Percentiles rank a stretch among this genome's conserved stretches.
Evolutionary conservation across 2,329 filamentous ascomycete species (phyloP).

Genomic region (Phoma sp.): DNA sequence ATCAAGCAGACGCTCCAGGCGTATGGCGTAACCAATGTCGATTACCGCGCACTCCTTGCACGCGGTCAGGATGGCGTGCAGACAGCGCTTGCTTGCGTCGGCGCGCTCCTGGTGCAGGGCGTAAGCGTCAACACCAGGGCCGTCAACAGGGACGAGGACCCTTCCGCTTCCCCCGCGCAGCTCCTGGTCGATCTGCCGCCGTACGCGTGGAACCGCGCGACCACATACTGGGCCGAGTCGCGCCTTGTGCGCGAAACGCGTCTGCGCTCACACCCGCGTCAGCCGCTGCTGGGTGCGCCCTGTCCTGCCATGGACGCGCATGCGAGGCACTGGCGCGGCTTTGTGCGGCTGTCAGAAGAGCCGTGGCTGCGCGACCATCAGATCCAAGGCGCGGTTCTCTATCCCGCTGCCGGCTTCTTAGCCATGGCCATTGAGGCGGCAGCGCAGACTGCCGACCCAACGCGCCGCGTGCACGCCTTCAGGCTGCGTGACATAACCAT

Average conservation of each 20-base stretch:
- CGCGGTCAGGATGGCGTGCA: too few relatives aligned
- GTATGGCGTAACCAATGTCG: too few relatives aligned
- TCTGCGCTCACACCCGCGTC: neutral
- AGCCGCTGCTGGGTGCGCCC: constrained; percentile 22
- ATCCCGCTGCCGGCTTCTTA: constrained; percentile 21
- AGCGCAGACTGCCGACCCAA: constrained; percentile 8
- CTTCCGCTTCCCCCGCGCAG: neutral
- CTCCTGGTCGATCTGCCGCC: constrained; percentile 30
- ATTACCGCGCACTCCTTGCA: too few relatives aligned
- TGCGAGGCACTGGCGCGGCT: constrained; percentile 33
- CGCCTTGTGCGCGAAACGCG: neutral
- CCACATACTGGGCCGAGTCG: constrained; percentile 35
- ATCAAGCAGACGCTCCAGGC: too few relatives aligned
- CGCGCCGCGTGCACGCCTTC: neutral
- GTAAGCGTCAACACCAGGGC: neutral
- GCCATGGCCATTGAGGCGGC: constrained; percentile 27
- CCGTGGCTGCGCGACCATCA: constrained; percentile 29
- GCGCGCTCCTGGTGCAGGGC: neutral
- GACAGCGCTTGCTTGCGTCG: too few relatives aligned
- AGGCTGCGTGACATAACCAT: neutral
- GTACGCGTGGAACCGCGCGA: constrained; percentile 45
- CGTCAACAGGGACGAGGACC: neutral
- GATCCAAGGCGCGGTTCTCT: constrained; percentile 30
- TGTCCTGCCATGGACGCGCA: constrained; percentile 18
- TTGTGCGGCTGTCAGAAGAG: constrained; percentile 28